Evolutionary conservation across 2,329 filamentous ascomycete species (phyloP).

Genomic region (Colletotrichum godetiae): DNA sequence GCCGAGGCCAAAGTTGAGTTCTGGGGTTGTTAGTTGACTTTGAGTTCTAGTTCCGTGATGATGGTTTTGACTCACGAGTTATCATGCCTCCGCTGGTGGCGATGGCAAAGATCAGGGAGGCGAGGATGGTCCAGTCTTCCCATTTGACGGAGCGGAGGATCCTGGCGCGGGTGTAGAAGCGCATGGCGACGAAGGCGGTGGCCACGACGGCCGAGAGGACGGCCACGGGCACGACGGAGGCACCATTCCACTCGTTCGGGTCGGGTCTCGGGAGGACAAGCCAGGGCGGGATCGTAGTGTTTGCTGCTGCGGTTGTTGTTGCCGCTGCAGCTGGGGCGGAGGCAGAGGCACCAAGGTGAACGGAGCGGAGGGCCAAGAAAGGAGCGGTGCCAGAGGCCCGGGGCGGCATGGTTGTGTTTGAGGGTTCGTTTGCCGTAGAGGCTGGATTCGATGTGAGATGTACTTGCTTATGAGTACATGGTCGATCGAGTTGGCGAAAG

Average conservation of each 20-base stretch:
- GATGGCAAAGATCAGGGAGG: slow-evolving; percentile 41
- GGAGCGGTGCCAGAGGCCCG: background rate
- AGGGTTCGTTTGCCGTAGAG: background rate
- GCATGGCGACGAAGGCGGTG: slow-evolving; percentile 43
- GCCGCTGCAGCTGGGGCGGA: background rate
- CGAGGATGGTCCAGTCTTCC: slow-evolving; percentile 49
- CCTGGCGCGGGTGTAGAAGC: slow-evolving; percentile 47
- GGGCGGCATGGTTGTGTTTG: slow-evolving; percentile 12
- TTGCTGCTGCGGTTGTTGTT: background rate
- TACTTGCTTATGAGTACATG: slow-evolving; percentile 13
- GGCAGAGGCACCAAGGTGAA: background rate
- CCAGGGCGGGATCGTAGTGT: slow-evolving; percentile 8
- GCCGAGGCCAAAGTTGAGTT: slow-evolving; percentile 32
- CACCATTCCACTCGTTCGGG: slow-evolving; percentile 33
- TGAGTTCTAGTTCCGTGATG: too few species aligned
- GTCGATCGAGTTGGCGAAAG: background rate
- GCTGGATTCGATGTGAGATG: background rate
- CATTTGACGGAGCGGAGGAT: slow-evolving; percentile 47
- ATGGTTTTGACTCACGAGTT: slow-evolving; percentile 8
- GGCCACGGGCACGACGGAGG: slow-evolving; percentile 35
- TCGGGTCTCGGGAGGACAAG: slow-evolving; percentile 1
- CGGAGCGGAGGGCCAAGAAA: slow-evolving; percentile 11
- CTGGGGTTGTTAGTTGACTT: slow-evolving; percentile 3
- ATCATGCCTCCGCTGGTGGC: slow-evolving; percentile 34
- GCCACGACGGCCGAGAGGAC: slow-evolving; percentile 39